A percentile compares a stretch with the other conserved stretches of the same genome.
Conservation (phyloP, 371 early-diverging fungal species). For the Paraphysoderma sedebokerense region DNA sequence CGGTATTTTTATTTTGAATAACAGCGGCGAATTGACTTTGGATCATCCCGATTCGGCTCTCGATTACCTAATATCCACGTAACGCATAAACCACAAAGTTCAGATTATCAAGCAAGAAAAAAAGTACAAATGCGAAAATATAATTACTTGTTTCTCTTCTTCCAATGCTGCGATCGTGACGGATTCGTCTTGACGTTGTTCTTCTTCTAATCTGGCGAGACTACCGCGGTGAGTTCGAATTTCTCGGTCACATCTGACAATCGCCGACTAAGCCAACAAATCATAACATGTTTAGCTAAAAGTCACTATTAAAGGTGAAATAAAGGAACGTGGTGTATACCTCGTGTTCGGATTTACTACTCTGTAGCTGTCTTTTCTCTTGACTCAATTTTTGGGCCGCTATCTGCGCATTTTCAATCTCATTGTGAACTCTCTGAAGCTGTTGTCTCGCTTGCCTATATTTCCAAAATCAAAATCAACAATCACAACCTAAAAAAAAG, state of each 20-base stretch:
- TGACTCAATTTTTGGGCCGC: no score
- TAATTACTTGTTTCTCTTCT: constrained; percentile 22
- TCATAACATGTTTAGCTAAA: no score
- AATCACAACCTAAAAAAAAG: no score
- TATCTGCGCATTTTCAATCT: no score
- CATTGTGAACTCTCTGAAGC: no score
- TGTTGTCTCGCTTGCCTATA: no score
- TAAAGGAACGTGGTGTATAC: no score
- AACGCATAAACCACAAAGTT: no score
- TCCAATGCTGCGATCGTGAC: constrained; percentile 34
- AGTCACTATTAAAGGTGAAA: no score
- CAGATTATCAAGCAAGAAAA: background rate
- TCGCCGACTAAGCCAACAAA: no score
- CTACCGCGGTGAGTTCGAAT: background rate
- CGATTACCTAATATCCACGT: constrained; percentile 16
- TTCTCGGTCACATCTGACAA: constrained; percentile 10
- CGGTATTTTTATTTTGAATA: no score
- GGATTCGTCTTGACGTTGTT: constrained; percentile 42
- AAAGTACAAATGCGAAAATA: background rate
- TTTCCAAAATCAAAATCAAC: no score
- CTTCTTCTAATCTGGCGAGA: constrained; percentile 13
- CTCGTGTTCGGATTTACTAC: constrained; percentile 7
- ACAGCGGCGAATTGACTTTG: constrained; percentile 22
- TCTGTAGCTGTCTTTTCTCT: constrained; percentile 2
- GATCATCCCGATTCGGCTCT: constrained; percentile 21